Evolutionary conservation across 768 basidiomycete genomes (phyloP), one percentile per base, ranked within the genome.

Genomic region (Lactifluus rugatus): DNA sequence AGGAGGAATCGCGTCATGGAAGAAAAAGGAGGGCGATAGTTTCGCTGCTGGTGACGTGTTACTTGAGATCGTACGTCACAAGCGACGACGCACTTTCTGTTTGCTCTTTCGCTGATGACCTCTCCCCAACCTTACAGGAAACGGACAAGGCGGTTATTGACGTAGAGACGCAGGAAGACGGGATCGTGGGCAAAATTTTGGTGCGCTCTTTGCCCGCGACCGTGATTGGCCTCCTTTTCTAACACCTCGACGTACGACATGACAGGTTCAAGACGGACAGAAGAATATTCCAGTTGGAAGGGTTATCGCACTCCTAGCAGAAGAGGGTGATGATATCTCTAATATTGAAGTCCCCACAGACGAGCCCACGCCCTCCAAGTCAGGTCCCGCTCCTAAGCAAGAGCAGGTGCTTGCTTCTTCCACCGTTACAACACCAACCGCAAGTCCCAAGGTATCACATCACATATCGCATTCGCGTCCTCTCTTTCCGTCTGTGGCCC

Each of bases 111-210:
- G 19, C 16, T 11, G 21, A 37, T 48, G 44, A 55, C 45, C 21
- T 14, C 21, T 57, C 37, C 44, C 37, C 28, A 17, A 58, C 42
- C 23, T 41, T n/a, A 53, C 71, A 93, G 90, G 90, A 93, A 78
- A 93, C 90, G 44, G 90, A 93, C 78, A 92, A 92, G 72, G 89
- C 95, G 16, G 94, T 93, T 2, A 96, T 98, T 67, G 96, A 99
- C 70, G 95, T 99, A 7, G 96, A 99, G 73, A 93, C 96, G 14
- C 94, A 94, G 72, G 95, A 97, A 31, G 94, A 98, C 66, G 96
- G 96, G 62, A 72, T 98, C 16, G 73, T 99, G 68, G 94, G 87
- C 55, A 97, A 91, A 76, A 95, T 98, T 62, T 65, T 99, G 66
- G 93, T 93, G 67, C 53, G 87, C 74, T 11, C 41, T 39, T 42